Evolutionary conservation across 495 filamentous ascomycete genomes (phyloP), one percentile per base, ranked within the genome.

Genomic region (Halenospora varia): DNA sequence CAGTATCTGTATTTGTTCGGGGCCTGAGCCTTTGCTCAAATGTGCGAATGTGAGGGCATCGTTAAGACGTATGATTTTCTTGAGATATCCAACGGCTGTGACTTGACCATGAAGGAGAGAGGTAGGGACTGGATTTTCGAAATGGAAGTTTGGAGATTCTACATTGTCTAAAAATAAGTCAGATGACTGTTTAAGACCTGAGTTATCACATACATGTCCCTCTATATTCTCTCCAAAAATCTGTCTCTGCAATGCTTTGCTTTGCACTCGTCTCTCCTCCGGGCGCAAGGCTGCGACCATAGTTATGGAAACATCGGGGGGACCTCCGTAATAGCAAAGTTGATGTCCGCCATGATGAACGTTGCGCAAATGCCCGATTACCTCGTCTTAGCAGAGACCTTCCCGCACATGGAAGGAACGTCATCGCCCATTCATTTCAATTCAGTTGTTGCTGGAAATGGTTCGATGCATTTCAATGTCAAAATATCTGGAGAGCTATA

Each of bases 181-280:
- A 45, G 48, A 22, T 2, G 39, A 20, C 39, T 35, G 10, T 18
- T 8, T 13, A 41, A 11, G 23, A 46, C 54, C 13, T 11, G 20
- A 18, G 1, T 41, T 11, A 18, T 17, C 51, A n/a, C 74, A 29
- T 68, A 83, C 80, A 70, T 13, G 78, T 72, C 25, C 67, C 66
- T 57, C 79, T 81, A 53, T 75, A 83, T n/a, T 71, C 67, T 24
- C 77, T 70, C 41, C 56, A 66, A 23, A 44, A 51, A 20, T 13
- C 26, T 4, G 17, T 11, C 18, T 52, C 25, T 11, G 11, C 39
- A 22, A 48, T 18, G 18, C 17, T 46, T 4, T 29, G n/a, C 47
- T 2, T 15, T 20, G 1, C 44, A 11, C 10, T 25, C 22, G 19
- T 15, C 49, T 1, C 25, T 1, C 19, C 46, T 25, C 56, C 53